These are phyloP conservation scores for Ogataea glucozyma DNA, from an alignment of 805 yeast genomes.

Conservation along the genomic window DNA sequence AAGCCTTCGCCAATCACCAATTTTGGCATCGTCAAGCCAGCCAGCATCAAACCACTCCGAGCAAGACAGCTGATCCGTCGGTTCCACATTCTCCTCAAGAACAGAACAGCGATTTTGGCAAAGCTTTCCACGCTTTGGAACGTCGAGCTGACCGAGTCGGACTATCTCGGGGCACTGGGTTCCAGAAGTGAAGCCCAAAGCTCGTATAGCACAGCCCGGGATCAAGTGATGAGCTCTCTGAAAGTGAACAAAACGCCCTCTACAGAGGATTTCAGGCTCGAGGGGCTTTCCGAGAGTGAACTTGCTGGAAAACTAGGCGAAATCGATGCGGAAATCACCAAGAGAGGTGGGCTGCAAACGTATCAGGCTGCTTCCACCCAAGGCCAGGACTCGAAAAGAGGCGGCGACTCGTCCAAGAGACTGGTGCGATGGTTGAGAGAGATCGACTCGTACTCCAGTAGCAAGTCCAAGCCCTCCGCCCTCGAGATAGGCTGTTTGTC, in stretches of 20 bases:
- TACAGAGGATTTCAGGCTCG: slow-evolving; percentile 13
- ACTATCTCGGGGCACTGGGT: slow-evolving; percentile 15
- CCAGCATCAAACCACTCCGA: slow-evolving; percentile 60
- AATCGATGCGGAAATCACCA: slow-evolving; percentile 61
- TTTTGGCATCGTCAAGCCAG: slow-evolving; percentile 36
- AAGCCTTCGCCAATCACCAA: slow-evolving; percentile 36
- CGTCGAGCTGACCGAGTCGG: slow-evolving; percentile 10
- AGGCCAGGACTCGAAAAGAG: slow-evolving; percentile 77
- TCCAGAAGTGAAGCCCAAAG: slow-evolving; percentile 4
- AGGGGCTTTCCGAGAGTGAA: slow-evolving; percentile 8
- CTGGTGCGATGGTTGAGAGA: slow-evolving; percentile 70
- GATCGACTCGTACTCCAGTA: slow-evolving; percentile 15
- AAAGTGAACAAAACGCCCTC: slow-evolving; percentile 30
- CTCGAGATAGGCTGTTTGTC: slow-evolving; percentile 85
- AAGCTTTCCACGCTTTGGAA: slow-evolving; percentile 11
- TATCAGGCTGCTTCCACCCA: slow-evolving; percentile 85
- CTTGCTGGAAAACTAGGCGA: slow-evolving; percentile 43
- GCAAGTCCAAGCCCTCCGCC: slow-evolving; percentile 39
- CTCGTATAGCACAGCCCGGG: slow-evolving; percentile 15
- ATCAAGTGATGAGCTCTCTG: slow-evolving; percentile 13
- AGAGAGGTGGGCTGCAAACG: slow-evolving; percentile 72
- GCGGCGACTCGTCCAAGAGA: slow-evolving; percentile 89
- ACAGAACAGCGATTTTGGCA: slow-evolving; percentile 43
- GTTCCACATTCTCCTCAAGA: slow-evolving; percentile 70
- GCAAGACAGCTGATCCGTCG: slow-evolving; percentile 77